Percentiles rank a stretch among this genome's conserved stretches.
These are phyloP conservation scores for Noccaea caerulescens DNA, from an alignment of 345 rosid species.

Conservation along the genomic window DNA sequence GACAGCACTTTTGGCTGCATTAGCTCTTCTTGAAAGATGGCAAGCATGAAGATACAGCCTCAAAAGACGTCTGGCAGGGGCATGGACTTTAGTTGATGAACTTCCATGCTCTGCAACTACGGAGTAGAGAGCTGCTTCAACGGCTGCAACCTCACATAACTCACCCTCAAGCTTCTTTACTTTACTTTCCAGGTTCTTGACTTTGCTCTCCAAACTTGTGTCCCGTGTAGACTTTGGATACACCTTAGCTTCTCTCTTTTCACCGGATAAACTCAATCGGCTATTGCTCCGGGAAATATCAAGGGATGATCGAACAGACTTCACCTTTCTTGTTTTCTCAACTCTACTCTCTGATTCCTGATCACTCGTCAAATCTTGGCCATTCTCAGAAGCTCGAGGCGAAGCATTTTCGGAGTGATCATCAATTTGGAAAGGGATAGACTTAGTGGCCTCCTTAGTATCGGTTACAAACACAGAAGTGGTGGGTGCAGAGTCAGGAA, in stretches of 20 bases:
- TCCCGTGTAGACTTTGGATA: conserved; percentile 51
- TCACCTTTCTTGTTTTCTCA: conserved; percentile 68
- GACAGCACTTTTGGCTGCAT: conserved; percentile 79
- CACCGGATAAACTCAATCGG: conserved; percentile 44
- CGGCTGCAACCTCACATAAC: conserved; percentile 86
- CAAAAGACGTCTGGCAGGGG: conserved; percentile 92
- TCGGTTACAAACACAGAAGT: conserved; percentile 12
- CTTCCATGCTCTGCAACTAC: conserved; percentile 92
- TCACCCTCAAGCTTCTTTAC: conserved; percentile 84
- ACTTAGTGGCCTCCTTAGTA: conserved; percentile 23
- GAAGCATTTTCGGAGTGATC: conserved; percentile 32
- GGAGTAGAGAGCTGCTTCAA: conserved; percentile 87
- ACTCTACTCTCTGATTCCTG: conserved; percentile 35
- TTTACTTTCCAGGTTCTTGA: conserved; percentile 67
- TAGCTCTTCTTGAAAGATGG: conserved; percentile 60
- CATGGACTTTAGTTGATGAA: conserved; percentile 88
- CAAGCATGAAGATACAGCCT: conserved; percentile 80
- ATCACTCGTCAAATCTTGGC: conserved; percentile 38
- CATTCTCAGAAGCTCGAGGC: conserved; percentile 35
- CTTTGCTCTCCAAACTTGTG: conserved; percentile 58
- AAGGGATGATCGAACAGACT: conserved; percentile 74
- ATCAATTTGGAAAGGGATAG: conserved; percentile 30
- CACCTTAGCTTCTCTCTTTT: conserved; percentile 56
- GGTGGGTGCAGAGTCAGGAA: conserved; percentile 35
- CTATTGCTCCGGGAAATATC: conserved; percentile 54